phyloP scores from a whole-genome alignment of 2,329 filamentous ascomycete genomes.

The Fusarium pseudograminearum region DNA sequence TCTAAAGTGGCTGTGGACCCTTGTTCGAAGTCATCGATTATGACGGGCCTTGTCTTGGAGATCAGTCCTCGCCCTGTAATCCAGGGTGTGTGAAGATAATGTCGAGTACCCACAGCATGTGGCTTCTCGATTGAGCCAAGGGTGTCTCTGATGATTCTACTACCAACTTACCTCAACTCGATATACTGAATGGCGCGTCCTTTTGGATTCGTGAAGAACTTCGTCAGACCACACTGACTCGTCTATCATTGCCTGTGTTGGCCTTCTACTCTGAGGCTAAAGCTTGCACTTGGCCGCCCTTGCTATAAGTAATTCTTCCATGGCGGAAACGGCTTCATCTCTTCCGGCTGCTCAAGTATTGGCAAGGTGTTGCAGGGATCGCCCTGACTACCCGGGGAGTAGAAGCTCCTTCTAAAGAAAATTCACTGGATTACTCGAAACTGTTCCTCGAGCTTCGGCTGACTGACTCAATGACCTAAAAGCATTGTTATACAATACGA shows the following conservation, averaged over 20 bases:
- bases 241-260: neutral
- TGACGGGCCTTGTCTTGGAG: conserved; percentile 34
- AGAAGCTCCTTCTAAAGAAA: conserved; percentile 66
- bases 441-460: conserved; percentile 41
- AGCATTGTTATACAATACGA: conserved; percentile 55
- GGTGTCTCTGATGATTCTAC: conserved; percentile 42
- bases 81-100: conserved; percentile 20
- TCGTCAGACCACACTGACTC: neutral
- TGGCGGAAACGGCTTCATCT: conserved; percentile 3
- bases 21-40: conserved; percentile 23
- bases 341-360: neutral
- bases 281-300: neutral
- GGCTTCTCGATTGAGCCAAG: conserved; percentile 27
- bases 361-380: neutral
- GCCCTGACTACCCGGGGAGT: conserved; percentile 64
- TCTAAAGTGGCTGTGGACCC: conserved; percentile 31
- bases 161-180: conserved; percentile 43
- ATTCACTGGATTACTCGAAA: conserved; percentile 58
- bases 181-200: conserved; percentile 55
- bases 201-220: conserved; percentile 10
- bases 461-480: conserved; percentile 45
- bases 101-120: conserved; percentile 22
- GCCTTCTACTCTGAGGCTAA: neutral
- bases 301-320: neutral
- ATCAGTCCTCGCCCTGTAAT: conserved; percentile 37